Percentiles rank a stretch among this genome's conserved stretches.
phyloP scores from a whole-genome alignment of 257 asterid genomes.

The Nicotiana knightiana region DNA sequence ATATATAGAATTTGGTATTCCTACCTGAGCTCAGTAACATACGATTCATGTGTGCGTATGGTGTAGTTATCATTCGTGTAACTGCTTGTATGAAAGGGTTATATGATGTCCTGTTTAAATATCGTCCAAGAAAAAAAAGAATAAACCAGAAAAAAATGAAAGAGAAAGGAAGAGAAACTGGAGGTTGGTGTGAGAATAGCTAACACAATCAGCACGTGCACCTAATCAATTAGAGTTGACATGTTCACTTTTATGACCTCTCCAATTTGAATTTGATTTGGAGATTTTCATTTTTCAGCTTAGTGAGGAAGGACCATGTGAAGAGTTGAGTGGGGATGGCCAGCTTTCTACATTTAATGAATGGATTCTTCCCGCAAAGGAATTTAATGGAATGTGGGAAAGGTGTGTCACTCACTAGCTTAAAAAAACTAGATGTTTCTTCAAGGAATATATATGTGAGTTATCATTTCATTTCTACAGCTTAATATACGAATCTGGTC shows the following conservation, averaged over 20 bases:
- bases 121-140: neutral
- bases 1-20: neutral
- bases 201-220: neutral
- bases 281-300: conserved; percentile 45
- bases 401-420: conserved; percentile 44
- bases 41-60: neutral
- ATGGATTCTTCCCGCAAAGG: conserved; percentile 99
- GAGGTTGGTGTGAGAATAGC: neutral
- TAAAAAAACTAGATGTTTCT: conserved; percentile 6
- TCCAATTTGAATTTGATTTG: neutral
- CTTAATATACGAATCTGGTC: conserved; percentile 91
- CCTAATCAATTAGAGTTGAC: neutral
- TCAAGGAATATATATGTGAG: conserved; percentile 10
- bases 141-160: neutral
- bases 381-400: conserved; percentile 99
- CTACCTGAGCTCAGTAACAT: neutral
- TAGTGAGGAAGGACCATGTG: conserved; percentile 98
- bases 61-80: neutral
- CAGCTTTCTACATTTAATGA: conserved; percentile 88
- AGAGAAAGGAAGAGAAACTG: neutral
- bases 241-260: neutral
- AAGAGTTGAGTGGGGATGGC: conserved; percentile 76
- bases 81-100: neutral
- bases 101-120: neutral
- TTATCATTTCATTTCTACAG: conserved; percentile 47